Conservation (phyloP, 148 eudicot genomes). For the Tetragonia tetragonoides region DNA sequence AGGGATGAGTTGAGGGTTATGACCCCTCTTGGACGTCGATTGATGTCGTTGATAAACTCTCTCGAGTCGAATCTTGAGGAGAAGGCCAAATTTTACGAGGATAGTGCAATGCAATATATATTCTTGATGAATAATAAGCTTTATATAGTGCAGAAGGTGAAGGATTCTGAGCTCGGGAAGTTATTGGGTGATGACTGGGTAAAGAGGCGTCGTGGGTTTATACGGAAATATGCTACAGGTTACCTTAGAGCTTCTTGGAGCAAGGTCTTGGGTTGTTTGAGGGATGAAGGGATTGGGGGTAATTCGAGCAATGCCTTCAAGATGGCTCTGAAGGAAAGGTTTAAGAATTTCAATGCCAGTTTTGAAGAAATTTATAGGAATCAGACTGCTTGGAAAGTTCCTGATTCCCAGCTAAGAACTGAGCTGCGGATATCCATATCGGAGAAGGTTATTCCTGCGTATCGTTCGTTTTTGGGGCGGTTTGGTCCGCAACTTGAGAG, state of each 20-base stretch:
- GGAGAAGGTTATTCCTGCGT: constrained; percentile 81
- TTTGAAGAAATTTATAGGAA: constrained; percentile 84
- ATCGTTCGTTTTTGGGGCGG: constrained; percentile 83
- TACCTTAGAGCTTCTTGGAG: constrained; percentile 92
- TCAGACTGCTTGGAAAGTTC: constrained; percentile 91
- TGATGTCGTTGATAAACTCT: constrained; percentile 51
- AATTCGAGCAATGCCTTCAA: constrained; percentile 68
- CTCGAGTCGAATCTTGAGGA: constrained; percentile 72
- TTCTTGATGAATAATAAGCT: constrained; percentile 89
- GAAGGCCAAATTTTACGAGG: constrained; percentile 76
- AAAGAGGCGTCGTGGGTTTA: constrained; percentile 63
- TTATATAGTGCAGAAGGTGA: constrained; percentile 84
- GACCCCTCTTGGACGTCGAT: constrained; percentile 50
- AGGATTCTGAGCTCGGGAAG: constrained; percentile 74
- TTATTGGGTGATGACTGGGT: constrained; percentile 90
- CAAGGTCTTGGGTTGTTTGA: constrained; percentile 65
- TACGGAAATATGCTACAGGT: constrained; percentile 65
- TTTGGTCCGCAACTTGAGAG: constrained; percentile 74
- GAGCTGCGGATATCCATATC: constrained; percentile 93
- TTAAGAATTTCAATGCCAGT: constrained; percentile 80
- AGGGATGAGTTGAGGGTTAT: constrained; percentile 35
- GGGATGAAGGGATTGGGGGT: constrained; percentile 84
- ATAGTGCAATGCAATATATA: constrained; percentile 61
- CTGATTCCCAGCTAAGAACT: constrained; percentile 82
- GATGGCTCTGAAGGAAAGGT: constrained; percentile 73